Percentiles rank a stretch among this genome's conserved stretches.
Conservation (phyloP, 805 yeast species). For the Saccharomycopsis malanga region DNA sequence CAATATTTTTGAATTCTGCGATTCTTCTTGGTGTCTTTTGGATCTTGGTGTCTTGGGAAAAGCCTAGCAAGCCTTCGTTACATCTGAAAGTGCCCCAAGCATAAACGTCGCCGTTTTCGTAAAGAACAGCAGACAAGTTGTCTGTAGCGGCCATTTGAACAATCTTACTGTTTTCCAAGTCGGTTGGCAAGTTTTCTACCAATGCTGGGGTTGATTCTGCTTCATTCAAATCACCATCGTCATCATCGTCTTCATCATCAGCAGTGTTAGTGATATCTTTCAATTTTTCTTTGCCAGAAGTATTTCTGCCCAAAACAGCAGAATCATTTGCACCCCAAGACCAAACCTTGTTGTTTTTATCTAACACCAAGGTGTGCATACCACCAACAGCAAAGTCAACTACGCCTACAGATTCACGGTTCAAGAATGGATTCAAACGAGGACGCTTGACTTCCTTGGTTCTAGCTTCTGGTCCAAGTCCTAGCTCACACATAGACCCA, state of each 20-base stretch:
- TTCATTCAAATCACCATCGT: constrained; percentile 73
- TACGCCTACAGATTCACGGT: constrained; percentile 55
- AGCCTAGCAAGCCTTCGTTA: constrained; percentile 87
- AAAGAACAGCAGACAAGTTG: constrained; percentile 74
- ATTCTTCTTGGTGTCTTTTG: constrained; percentile 68
- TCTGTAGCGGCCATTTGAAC: constrained; percentile 89
- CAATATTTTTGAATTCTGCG: constrained; percentile 54
- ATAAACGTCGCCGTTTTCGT: constrained; percentile 78
- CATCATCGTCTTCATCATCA: constrained; percentile 53
- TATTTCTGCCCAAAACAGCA: constrained; percentile 84
- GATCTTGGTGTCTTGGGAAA: constrained; percentile 51
- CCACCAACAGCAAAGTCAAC: constrained; percentile 94
- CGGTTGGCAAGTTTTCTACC: constrained; percentile 59
- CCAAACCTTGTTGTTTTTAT: constrained; percentile 74
- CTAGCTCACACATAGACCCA: constrained; percentile 96
- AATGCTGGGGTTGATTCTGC: constrained; percentile 81
- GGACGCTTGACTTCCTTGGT: constrained; percentile 96
- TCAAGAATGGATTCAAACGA: constrained; percentile 73
- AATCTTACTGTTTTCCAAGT: constrained; percentile 39
- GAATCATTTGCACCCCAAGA: constrained; percentile 98
- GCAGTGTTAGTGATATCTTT: constrained; percentile 59
- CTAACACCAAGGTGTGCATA: constrained; percentile 85
- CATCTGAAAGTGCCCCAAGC: constrained; percentile 98
- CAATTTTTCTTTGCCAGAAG: constrained; percentile 58
- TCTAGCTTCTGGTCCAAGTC: constrained; percentile 90